Base-by-base conservation (phyloP, 192 early-diverging fungal species). In the Podila verticillata region DNA sequence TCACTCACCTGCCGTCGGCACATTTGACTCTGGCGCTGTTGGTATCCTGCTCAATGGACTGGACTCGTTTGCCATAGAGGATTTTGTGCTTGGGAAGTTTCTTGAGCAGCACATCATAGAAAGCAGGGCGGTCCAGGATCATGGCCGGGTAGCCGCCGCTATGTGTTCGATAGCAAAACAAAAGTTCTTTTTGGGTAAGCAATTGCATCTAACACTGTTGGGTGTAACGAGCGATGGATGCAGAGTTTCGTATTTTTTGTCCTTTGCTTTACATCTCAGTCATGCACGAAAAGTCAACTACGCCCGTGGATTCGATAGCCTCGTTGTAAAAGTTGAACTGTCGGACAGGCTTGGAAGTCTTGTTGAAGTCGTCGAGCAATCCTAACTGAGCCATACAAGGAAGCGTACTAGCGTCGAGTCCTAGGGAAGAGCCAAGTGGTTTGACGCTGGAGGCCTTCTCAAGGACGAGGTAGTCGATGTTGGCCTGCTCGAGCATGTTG, bases 271-370 rank as follows among this genome's bases (percentile, higher is more conserved):
- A 80, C 77, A 80, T 80, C 47, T 72, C 70, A 1, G 58, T 59
- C 77, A 72, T 72, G 66, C 77, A 80, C 13, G 69, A 13, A 49
- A 80, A 80, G 51, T 80, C 77, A 7, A 80, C 77, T 19, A 63
- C 7, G 12, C 77, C 77, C 24, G 39, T 80, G 34, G 77, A 36
- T 34, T 72, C 28, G 17, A 72, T 68, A 1, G 35, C 31, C 62
- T 80, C 77, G 48, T 80, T 80, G 54, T 80, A 80, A 68, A 80
- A 80, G 66, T 80, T 80, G 61, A 80, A 80, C 56, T 68, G 70
- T 4, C 77, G 28, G 5, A 80, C 77, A 24, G 77, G 61, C 47
- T 80, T 80, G 26, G 77, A 80, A 2, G 44, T 70, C 26, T 36
- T 56, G 12, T 68, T 13, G 31, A 80, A 80, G 48, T 80, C 77